These are phyloP conservation scores for Trichothecium sympodiale DNA, from an alignment of 2,329 filamentous ascomycete genomes.

Conservation along the genomic window DNA sequence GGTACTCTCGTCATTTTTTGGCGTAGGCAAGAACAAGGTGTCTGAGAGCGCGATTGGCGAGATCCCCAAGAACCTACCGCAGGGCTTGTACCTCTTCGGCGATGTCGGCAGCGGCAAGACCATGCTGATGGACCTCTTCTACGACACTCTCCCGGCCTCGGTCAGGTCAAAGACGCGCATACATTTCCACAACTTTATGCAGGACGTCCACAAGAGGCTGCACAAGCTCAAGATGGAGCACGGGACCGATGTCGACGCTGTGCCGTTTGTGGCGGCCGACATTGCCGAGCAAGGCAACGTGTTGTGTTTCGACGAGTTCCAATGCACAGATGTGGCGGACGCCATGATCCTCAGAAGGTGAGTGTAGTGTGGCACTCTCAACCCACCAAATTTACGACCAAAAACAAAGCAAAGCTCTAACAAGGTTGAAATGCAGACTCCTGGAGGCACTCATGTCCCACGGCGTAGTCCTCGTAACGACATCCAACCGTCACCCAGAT, in stretches of 20 bases:
- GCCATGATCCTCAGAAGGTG: slow-evolving; percentile 89
- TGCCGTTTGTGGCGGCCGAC: slow-evolving; percentile 89
- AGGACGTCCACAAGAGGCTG: slow-evolving; percentile 83
- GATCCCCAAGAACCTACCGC: slow-evolving; percentile 66
- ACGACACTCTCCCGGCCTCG: slow-evolving; percentile 74
- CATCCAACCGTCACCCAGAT: slow-evolving; percentile 90
- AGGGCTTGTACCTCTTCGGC: slow-evolving; percentile 88
- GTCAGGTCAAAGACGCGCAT: slow-evolving; percentile 82
- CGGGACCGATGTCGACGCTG: slow-evolving; percentile 79
- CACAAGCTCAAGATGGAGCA: slow-evolving; percentile 84
- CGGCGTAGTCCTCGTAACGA: slow-evolving; percentile 92
- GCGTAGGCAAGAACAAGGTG: slow-evolving; percentile 25
- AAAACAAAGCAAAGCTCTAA: background rate
- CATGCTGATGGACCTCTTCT: slow-evolving; percentile 99
- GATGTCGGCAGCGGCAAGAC: slow-evolving; percentile 98
- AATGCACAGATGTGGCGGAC: slow-evolving; percentile 95
- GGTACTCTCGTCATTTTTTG: slow-evolving; percentile 47
- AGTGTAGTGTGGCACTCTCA: no score
- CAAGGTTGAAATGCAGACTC: slow-evolving; percentile 36
- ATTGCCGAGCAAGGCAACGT: slow-evolving; percentile 79
- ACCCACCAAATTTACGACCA: no score
- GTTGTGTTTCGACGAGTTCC: slow-evolving; percentile 96
- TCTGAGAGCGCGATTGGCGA: slow-evolving; percentile 26
- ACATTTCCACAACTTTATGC: slow-evolving; percentile 99
- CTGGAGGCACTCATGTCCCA: slow-evolving; percentile 90